Percentiles rank a stretch among this genome's conserved stretches.
Evolutionary conservation across 495 filamentous ascomycete genomes (phyloP).

Genomic region (Hypoxylon intermedium): DNA sequence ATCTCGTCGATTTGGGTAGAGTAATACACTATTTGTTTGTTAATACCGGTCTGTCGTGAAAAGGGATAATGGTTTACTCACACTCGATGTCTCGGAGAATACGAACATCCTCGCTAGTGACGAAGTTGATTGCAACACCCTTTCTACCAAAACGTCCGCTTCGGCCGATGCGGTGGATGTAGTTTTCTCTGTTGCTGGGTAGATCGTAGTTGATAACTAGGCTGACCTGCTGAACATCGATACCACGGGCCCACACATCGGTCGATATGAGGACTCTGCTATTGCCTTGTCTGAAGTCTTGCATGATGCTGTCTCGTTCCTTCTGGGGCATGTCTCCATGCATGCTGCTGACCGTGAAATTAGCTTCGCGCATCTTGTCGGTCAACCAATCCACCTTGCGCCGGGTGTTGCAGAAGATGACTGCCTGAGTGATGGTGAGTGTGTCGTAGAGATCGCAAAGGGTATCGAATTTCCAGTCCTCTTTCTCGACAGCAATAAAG

Average conservation of each 20-base stretch:
- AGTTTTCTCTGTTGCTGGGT: slow-evolving; percentile 98
- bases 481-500: slow-evolving; percentile 99
- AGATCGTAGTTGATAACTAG: slow-evolving; percentile 99
- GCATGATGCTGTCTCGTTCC: slow-evolving; percentile 97
- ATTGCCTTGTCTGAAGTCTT: slow-evolving; percentile 96
- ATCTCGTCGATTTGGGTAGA: slow-evolving; percentile 99
- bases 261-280: slow-evolving; percentile 98
- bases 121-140: slow-evolving; percentile 99
- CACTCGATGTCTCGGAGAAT: slow-evolving; percentile 97
- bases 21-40: slow-evolving; percentile 74
- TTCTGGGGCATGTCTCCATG: slow-evolving; percentile 99
- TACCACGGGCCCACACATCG: slow-evolving; percentile 96
- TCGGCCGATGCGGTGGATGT: slow-evolving; percentile 97
- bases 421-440: slow-evolving; percentile 96
- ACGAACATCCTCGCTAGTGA: slow-evolving; percentile 95
- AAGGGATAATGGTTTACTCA: slow-evolving; percentile 45
- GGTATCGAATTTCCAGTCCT: slow-evolving; percentile 99
- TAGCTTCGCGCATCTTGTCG: slow-evolving; percentile 96
- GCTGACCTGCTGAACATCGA: slow-evolving; percentile 99
- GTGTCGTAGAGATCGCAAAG: slow-evolving; percentile 99
- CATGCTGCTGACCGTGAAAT: slow-evolving; percentile 99
- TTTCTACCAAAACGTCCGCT: slow-evolving; percentile 96
- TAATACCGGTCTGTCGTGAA: slow-evolving; percentile 34
- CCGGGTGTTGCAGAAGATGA: slow-evolving; percentile 99
- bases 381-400: slow-evolving; percentile 99